Percentiles rank a stretch among this genome's conserved stretches.
These are phyloP conservation scores for Stephania yunnanensis DNA, from an alignment of 164 flowering plant genomes.

Conservation along the genomic window DNA sequence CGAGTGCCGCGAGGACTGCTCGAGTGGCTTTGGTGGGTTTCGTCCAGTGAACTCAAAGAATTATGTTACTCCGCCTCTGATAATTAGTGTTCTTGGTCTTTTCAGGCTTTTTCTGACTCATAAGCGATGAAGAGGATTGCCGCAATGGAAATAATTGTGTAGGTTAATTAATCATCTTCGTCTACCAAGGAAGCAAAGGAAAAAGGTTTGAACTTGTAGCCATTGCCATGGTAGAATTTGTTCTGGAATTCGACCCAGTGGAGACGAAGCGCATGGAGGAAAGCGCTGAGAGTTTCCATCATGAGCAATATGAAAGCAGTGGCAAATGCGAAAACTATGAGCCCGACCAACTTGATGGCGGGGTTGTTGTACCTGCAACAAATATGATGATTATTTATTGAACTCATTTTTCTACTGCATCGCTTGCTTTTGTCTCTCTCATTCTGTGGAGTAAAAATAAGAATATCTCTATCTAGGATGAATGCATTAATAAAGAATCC, in stretches of 20 bases:
- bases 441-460: neutral
- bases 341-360: constrained; percentile 58
- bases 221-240: constrained; percentile 89
- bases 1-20: constrained; percentile 6
- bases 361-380: constrained; percentile 65
- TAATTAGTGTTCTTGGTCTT: constrained; percentile 6
- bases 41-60: constrained; percentile 3
- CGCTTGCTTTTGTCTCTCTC: neutral
- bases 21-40: neutral
- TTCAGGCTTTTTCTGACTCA: constrained; percentile 5
- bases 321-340: constrained; percentile 75
- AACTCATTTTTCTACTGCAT: neutral
- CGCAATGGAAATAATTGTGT: neutral
- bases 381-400: neutral
- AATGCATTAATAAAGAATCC: neutral
- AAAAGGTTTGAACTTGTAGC: constrained; percentile 85
- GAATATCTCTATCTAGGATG: neutral
- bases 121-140: constrained; percentile 4
- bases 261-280: constrained; percentile 91
- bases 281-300: constrained; percentile 96
- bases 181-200: constrained; percentile 59
- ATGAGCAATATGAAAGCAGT: constrained; percentile 80
- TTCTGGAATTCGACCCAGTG: constrained; percentile 91
- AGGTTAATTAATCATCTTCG: constrained; percentile 54
- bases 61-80: constrained; percentile 4